Percentiles rank a stretch among this genome's conserved stretches.
phyloP scores from a whole-genome alignment of 495 filamentous ascomycete genomes.

The Podospora sp. region DNA sequence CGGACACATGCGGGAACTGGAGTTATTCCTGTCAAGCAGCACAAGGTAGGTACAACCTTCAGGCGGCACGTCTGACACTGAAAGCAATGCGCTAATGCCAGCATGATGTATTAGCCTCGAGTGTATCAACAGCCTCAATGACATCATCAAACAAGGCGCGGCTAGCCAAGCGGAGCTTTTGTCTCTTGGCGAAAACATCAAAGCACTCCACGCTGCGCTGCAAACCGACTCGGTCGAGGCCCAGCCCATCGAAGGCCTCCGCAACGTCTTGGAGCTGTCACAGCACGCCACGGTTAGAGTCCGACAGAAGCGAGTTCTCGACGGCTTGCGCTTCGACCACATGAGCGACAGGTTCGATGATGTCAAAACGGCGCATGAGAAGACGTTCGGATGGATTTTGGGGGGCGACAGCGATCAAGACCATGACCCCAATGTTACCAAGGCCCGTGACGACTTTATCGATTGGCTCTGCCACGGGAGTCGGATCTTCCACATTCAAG shows the following conservation, averaged over 20 bases:
- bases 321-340: not conserved
- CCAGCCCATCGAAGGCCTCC: not conserved
- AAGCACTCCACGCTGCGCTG: not conserved
- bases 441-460: not conserved
- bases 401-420: not conserved
- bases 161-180: not conserved
- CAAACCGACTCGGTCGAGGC: not conserved
- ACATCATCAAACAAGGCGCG: not conserved
- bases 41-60: not conserved
- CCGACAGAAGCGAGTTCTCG: not conserved
- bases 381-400: not conserved
- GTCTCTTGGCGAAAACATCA: constrained; percentile 8
- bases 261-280: not conserved
- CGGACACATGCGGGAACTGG: not conserved
- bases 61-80: too few species aligned
- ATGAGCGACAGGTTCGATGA: not conserved
- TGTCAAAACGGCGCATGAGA: not conserved
- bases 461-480: not conserved
- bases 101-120: not conserved
- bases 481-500: constrained; percentile 23
- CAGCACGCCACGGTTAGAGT: not conserved
- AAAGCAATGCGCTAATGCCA: not conserved
- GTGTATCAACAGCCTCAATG: not conserved
- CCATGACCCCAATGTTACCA: not conserved
- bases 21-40: not conserved